These are phyloP conservation scores for Zygosaccharomyces bisporus DNA, from an alignment of 805 yeast species.

Conservation along the genomic window DNA sequence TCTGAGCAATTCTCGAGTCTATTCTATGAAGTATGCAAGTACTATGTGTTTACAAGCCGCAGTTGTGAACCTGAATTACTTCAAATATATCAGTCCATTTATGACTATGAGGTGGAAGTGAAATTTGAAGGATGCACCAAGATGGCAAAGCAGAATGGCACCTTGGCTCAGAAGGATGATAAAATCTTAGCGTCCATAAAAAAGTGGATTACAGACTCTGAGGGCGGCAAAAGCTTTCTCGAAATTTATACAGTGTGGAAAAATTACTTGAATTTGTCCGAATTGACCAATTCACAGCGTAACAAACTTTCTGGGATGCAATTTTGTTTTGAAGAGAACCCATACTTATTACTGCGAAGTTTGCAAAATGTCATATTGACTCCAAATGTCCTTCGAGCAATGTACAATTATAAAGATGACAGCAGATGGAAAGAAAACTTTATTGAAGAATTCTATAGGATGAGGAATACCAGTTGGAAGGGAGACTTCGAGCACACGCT, in stretches of 20 bases:
- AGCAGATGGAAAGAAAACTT: not conserved
- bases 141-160: not conserved
- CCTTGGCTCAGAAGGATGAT: not conserved
- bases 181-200: constrained; percentile 2
- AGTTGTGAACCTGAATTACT: not conserved
- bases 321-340: constrained; percentile 3
- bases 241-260: constrained; percentile 7
- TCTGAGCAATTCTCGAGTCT: not conserved
- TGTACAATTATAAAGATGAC: not conserved
- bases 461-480: constrained; percentile 1
- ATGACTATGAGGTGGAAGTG: not conserved
- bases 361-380: constrained; percentile 1
- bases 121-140: not conserved
- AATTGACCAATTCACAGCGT: not conserved
- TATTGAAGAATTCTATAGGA: not conserved
- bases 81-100: not conserved
- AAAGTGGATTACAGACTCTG: constrained; percentile 2
- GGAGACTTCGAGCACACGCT: constrained; percentile 10
- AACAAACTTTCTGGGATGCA: constrained; percentile 1
- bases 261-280: constrained; percentile 4
- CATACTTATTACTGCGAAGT: constrained; percentile 6
- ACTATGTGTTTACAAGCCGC: not conserved
- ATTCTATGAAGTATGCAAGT: constrained; percentile 4
- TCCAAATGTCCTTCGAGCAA: not conserved
- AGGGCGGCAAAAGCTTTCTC: constrained; percentile 4